A percentile compares a stretch with the other conserved stretches of the same genome.
These are phyloP conservation scores for Crepidotus variabilis DNA, from an alignment of 768 basidiomycete species.

Conservation along the genomic window DNA sequence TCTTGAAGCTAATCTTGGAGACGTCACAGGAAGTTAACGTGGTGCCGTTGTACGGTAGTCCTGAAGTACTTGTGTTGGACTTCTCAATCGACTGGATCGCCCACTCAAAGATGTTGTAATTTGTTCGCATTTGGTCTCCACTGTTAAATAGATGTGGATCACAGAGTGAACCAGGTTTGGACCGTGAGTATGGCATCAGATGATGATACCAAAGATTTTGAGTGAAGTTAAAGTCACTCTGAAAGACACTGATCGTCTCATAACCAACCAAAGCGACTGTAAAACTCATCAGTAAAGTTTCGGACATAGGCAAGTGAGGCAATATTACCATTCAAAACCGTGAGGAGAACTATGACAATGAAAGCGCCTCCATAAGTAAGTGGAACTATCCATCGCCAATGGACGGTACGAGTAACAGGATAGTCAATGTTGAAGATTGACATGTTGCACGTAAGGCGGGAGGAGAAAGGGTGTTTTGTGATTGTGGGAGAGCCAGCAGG, in stretches of 20 bases:
- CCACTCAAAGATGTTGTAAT: conserved; percentile 23
- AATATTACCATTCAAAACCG: neutral
- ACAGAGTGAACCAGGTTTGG: conserved; percentile 23
- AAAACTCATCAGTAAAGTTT: neutral
- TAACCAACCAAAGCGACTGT: conserved; percentile 23
- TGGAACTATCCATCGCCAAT: neutral
- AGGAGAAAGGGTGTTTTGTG: too few relatives aligned
- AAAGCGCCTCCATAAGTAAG: neutral
- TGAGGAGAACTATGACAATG: neutral
- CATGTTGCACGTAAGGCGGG: too few relatives aligned
- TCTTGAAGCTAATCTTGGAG: conserved; percentile 9
- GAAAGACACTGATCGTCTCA: conserved; percentile 20
- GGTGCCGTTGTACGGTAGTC: conserved; percentile 19
- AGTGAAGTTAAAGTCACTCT: conserved; percentile 21
- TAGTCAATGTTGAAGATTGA: neutral
- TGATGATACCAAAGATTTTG: conserved; percentile 19
- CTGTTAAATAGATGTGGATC: conserved; percentile 19
- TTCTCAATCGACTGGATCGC: conserved; percentile 15
- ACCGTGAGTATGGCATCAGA: conserved; percentile 14
- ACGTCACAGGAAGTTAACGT: conserved; percentile 24
- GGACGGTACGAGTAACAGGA: neutral
- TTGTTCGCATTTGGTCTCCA: conserved; percentile 23
- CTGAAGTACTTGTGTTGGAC: conserved; percentile 17
- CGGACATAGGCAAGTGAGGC: neutral
- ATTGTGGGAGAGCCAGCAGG: too few relatives aligned